phyloP scores from a whole-genome alignment of 1,284 basidiomycete species.

The Paramarasmius palmivorus region DNA sequence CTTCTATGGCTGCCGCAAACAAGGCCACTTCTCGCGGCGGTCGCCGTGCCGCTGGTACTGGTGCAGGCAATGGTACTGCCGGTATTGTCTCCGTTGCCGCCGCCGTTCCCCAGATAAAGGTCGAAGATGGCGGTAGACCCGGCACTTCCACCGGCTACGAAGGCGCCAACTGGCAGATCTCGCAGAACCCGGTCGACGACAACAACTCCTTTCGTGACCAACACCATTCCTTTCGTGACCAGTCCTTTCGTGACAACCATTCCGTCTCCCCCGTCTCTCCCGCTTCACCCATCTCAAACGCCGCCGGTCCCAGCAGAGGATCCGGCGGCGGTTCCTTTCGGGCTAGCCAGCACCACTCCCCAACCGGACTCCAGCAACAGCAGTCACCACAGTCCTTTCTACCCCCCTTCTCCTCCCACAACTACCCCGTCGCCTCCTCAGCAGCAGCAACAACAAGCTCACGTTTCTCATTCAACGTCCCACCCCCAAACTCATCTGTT shows the following conservation, averaged over 20 bases:
- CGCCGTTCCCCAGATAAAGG: no score
- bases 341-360: background rate
- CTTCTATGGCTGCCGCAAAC: constrained; percentile 76
- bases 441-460: constrained; percentile 1
- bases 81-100: background rate
- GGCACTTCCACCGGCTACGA: constrained; percentile 53
- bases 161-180: constrained; percentile 20
- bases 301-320: constrained; percentile 1
- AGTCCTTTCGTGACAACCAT: background rate
- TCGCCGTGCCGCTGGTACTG: constrained; percentile 34
- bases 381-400: constrained; percentile 15
- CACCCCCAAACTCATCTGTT: constrained; percentile 5
- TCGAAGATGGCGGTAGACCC: constrained; percentile 28
- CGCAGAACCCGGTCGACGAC: background rate
- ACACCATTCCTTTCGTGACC: constrained; percentile 14
- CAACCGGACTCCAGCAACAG: constrained; percentile 7
- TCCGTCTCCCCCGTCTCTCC: background rate
- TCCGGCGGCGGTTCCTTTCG: constrained; percentile 7
- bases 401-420: constrained; percentile 11
- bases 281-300: background rate
- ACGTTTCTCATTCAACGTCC: constrained; percentile 12
- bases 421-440: constrained; percentile 15
- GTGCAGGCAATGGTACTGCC: constrained; percentile 13
- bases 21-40: constrained; percentile 51
- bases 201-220: constrained; percentile 2